Percentiles rank a stretch among this genome's conserved stretches.
phyloP scores from a whole-genome alignment of 495 filamentous ascomycete species.

The Trichoderma asperelloides region DNA sequence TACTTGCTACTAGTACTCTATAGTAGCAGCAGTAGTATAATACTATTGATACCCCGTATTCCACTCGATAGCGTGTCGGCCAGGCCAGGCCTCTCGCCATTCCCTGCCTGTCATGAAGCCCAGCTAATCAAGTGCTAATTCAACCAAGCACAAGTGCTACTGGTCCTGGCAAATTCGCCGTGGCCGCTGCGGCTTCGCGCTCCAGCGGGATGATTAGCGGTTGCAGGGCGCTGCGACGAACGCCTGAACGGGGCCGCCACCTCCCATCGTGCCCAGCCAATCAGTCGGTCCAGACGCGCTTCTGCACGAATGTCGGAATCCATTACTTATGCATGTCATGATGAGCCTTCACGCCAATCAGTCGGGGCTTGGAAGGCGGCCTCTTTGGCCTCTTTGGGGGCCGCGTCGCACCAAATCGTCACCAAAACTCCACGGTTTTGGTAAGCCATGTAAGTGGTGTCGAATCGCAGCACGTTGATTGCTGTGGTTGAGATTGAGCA shows the following conservation, averaged over 20 bases:
- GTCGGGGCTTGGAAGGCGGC: slow-evolving; percentile 13
- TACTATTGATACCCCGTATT: neutral
- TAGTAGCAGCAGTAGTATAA: neutral
- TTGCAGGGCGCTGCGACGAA: slow-evolving; percentile 14
- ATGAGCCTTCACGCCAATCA: slow-evolving; percentile 16
- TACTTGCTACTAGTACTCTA: neutral
- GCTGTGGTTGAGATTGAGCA: no score
- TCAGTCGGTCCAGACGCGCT: slow-evolving; percentile 25
- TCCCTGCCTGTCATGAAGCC: neutral
- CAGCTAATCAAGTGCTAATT: neutral
- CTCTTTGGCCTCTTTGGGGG: slow-evolving; percentile 15
- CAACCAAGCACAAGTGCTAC: no score
- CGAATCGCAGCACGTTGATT: neutral
- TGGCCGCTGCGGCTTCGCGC: neutral
- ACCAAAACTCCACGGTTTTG: neutral
- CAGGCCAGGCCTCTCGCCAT: slow-evolving; percentile 16
- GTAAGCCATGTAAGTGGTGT: neutral
- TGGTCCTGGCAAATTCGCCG: no score
- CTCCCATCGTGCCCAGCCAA: slow-evolving; percentile 17
- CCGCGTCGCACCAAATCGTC: neutral
- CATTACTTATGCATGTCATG: slow-evolving; percentile 28
- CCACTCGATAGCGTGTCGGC: slow-evolving; percentile 13
- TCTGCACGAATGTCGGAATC: slow-evolving; percentile 26
- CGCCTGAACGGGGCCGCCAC: slow-evolving; percentile 16
- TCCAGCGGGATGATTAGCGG: neutral